Conservation (phyloP, 352 stramenopile genomes). For the Phytophthora cajani region DNA sequence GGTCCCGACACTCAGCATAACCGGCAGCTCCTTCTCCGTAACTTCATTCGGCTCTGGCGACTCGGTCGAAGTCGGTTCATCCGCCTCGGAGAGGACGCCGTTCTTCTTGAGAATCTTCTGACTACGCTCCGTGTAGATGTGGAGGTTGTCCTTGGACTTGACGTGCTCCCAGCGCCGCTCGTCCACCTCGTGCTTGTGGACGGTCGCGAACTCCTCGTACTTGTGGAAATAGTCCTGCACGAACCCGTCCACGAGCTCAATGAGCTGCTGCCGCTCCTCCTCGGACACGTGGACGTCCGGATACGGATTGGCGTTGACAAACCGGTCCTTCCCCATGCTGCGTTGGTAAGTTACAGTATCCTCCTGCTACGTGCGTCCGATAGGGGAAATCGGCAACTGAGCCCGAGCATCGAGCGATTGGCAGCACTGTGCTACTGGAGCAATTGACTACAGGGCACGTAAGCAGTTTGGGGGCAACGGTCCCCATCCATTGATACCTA, state of each 20-base stretch:
- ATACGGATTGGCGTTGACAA: constrained; percentile 15
- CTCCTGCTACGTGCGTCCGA: constrained; percentile 1
- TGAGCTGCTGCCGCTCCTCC: constrained; percentile 12
- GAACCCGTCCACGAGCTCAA: constrained; percentile 21
- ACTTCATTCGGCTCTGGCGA: background rate
- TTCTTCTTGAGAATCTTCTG: constrained; percentile 13
- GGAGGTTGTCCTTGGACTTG: constrained; percentile 29
- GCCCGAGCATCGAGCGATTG: background rate
- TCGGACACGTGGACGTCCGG: constrained; percentile 17
- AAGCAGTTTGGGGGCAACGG: background rate
- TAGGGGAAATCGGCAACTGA: constrained; percentile 19
- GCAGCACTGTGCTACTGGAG: background rate
- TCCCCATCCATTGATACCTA: constrained; percentile 11
- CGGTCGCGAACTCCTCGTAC: constrained; percentile 32
- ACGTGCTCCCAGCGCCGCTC: constrained; percentile 31
- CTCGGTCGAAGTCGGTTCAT: background rate
- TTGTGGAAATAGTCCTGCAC: constrained; percentile 33
- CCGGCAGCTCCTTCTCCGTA: constrained; percentile 13
- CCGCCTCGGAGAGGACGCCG: constrained; percentile 4
- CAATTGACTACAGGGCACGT: too few species aligned
- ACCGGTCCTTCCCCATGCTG: constrained; percentile 12
- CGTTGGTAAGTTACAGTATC: background rate
- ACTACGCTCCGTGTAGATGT: constrained; percentile 30
- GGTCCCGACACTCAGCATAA: constrained; percentile 35
- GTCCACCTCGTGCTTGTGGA: constrained; percentile 25